phyloP scores from a whole-genome alignment of 1,284 basidiomycete genomes.

The Leccinum variabile region DNA sequence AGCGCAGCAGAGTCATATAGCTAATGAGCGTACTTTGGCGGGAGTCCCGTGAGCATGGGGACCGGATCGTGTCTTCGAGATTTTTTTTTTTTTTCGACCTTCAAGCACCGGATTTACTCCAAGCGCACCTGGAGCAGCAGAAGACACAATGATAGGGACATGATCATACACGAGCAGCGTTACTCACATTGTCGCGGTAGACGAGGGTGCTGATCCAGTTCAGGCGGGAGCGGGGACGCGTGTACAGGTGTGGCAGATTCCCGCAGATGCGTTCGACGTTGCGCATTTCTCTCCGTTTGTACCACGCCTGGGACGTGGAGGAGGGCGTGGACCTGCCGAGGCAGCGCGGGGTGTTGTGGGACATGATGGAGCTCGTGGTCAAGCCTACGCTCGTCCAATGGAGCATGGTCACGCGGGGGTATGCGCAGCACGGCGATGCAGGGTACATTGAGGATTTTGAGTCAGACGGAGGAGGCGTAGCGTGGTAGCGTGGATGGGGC shows the following conservation, averaged over 20 bases:
- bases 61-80: no score
- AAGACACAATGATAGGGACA: no score
- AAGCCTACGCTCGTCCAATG: constrained; percentile 27
- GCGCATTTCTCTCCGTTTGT: constrained; percentile 35
- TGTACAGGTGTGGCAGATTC: constrained; percentile 12
- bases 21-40: no score
- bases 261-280: constrained; percentile 23
- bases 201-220: not conserved
- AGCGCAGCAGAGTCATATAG: no score
- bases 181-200: no score
- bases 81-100: no score
- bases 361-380: constrained; percentile 38
- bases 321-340: not conserved
- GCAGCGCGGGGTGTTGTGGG: constrained; percentile 29
- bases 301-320: constrained; percentile 10
- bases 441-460: constrained; percentile 27
- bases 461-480: constrained; percentile 15
- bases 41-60: no score
- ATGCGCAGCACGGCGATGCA: constrained; percentile 23
- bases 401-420: constrained; percentile 27
- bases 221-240: not conserved
- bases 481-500: no score
- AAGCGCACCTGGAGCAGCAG: no score
- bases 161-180: no score
- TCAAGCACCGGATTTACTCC: no score